Base-by-base conservation (phyloP, 2,329 filamentous ascomycete species). In the Coleophoma crateriformis region DNA sequence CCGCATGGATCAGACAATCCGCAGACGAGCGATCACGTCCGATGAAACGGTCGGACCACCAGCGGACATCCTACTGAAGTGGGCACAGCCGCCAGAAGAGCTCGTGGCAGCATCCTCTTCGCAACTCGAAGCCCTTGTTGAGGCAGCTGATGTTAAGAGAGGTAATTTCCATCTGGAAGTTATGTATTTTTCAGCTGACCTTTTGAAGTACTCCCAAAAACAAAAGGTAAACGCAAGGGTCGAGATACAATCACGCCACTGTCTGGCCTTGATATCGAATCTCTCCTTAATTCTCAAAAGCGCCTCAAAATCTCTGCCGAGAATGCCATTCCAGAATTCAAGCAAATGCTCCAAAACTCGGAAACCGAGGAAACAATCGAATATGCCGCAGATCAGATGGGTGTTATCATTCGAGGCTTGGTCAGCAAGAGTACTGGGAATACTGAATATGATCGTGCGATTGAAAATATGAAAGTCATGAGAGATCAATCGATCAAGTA, bases 311-410 rank as follows among this genome's bases (percentile, higher is more conserved):
- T 87, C 50, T 78, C 81, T 8, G 65, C 78, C 0, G 77, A 85
- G 10, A 97, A 97, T 55, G 82, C 91, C 1, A 82, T 97, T 5
- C 90, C 94, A 0, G 88, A 92, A 52, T 96, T 96, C 78, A 95
- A 91, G 64, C 89, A 90, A 65, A 78, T 85, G 3, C 74, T 97
- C 14, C 74, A 74, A 1, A 70, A 71, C 1, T 76, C 85, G 0
- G 76, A 81, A 7, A 77, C 84, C 27, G 71, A 85, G 1, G 71
- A 78, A 1, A 74, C 78, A 3, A 79, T 95, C 47, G 74, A 81
- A 52, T 78, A 84, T 15, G 86, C 87, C 1, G 77, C 83, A 6
- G 81, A 83, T 55, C 88, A 95, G 62, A 87, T 97, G 80, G 82
- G 77, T 12, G 65, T 65, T 4, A 85, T 96, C 49, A 79, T 95